Base-by-base conservation (phyloP, 345 rosid species). In the Euphorbia pulcherrima region DNA sequence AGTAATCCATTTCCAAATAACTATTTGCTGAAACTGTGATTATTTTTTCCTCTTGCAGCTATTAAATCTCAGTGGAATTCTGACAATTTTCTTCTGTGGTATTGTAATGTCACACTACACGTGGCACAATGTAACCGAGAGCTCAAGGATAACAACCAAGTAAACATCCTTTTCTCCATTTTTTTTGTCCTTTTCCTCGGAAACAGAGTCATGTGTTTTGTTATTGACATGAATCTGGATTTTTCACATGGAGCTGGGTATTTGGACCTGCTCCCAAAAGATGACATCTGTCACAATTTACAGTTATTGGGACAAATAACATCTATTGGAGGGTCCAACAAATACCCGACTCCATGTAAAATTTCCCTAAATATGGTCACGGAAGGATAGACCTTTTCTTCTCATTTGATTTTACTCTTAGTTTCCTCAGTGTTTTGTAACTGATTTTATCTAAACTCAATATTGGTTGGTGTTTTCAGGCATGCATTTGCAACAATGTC, bases 71-170 rank as follows among this genome's bases (percentile, higher is more conserved):
- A 88, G 92, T 61, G 93, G 93, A 24, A 85, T 85, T 70, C 75
- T 88, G 74, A 85, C 93, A 39, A 67, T 88, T 64, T 88, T 88
- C 82, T 86, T 86, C 79, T 81, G 87, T 41, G 92, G 92, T 54
- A 83, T 88, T 55, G 77, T 85, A 56, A 84, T 85, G 88, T 88
- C 90, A 4, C 92, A 88, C 72, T 85, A 86, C 66, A 84, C 93
- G 14, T 88, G 93, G 93, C 93, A 88, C 70, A 88, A 85, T 1
- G 81, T 88, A 57, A 85, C 93, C 18, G 86, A 88, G 72, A 78
- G 87, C 76, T 88, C 93, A 40, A 68, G 87, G 65, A 64, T 81
- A 79, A 88, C 93, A 68, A 84, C 93, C 74, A 86, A 84, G 93
- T 86, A 69, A 77, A 84, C 41, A 24, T 1, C 27, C 52, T 53